phyloP scores from a whole-genome alignment of 2,329 filamentous ascomycete species.

The Monilinia laxa region DNA sequence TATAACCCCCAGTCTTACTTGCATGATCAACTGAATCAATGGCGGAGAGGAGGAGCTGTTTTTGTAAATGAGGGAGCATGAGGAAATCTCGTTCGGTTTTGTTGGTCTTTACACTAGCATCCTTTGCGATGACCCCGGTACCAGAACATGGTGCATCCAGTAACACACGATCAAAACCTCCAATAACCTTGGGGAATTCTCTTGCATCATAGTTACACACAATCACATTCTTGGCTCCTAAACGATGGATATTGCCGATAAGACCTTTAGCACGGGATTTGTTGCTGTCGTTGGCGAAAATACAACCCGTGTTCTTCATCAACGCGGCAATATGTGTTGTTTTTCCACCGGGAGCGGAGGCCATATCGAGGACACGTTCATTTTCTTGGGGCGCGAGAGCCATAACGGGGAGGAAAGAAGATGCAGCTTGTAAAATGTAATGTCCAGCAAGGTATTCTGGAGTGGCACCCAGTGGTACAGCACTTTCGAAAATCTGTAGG shows the following conservation, averaged over 20 bases:
- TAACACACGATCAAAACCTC: constrained; percentile 91
- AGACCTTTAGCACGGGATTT: constrained; percentile 92
- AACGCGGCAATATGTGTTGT: constrained; percentile 94
- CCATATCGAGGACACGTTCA: constrained; percentile 89
- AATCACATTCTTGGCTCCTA: constrained; percentile 89
- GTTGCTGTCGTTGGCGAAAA: constrained; percentile 96
- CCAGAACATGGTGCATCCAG: constrained; percentile 95
- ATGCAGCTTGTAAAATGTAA: constrained; percentile 96
- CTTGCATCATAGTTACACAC: constrained; percentile 95
- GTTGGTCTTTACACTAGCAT: constrained; percentile 95
- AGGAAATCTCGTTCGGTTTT: constrained; percentile 96
- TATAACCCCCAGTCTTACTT: constrained; percentile 88
- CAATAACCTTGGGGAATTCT: constrained; percentile 91
- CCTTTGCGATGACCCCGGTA: constrained; percentile 96
- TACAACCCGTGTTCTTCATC: constrained; percentile 95
- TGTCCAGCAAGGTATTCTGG: constrained; percentile 96
- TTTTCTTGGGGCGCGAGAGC: constrained; percentile 90
- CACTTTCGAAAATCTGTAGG: constrained; percentile 91
- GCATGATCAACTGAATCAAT: constrained; percentile 93
- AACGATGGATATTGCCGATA: constrained; percentile 94
- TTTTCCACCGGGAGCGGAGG: constrained; percentile 92
- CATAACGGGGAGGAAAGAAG: constrained; percentile 97
- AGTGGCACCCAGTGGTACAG: constrained; percentile 78
- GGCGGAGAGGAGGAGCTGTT: constrained; percentile 86
- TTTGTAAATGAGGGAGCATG: constrained; percentile 88